Conservation (phyloP, 768 basidiomycete genomes). For the Boletales sp. region DNA sequence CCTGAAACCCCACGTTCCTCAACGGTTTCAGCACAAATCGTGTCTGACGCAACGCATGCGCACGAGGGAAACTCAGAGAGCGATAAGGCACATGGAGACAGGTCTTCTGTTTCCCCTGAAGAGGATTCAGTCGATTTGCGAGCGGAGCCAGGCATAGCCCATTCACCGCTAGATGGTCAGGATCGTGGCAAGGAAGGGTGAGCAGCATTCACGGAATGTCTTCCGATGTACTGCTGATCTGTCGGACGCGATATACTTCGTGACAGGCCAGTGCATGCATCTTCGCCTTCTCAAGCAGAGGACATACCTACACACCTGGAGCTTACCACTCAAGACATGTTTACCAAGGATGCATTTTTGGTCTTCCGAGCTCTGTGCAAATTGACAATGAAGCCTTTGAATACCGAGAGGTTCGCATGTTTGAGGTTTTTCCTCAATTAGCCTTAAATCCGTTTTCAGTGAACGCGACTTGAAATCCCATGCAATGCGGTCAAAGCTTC, state of each 20-base stretch:
- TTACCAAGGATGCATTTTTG: conserved; percentile 96
- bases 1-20: conserved; percentile 12
- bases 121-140: conserved; percentile 1
- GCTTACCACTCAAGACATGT: conserved; percentile 79
- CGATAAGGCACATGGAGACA: conserved; percentile 1
- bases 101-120: neutral
- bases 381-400: conserved; percentile 95
- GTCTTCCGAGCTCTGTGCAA: conserved; percentile 98
- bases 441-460: conserved; percentile 39
- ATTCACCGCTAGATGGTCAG: conserved; percentile 2
- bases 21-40: neutral
- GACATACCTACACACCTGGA: conserved; percentile 33
- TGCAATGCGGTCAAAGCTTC: conserved; percentile 93
- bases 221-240: conserved; percentile 1
- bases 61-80: neutral
- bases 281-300: conserved; percentile 16
- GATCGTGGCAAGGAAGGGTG: conserved; percentile 18
- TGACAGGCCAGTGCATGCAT: conserved; percentile 22
- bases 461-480: conserved; percentile 96
- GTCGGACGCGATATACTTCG: conserved; percentile 12
- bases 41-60: neutral
- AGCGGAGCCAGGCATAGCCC: neutral
- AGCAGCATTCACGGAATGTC: conserved; percentile 4
- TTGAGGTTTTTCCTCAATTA: neutral
- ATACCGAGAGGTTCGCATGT: conserved; percentile 76